Evolutionary conservation across 805 yeast genomes (phyloP).

Genomic region (Zygosaccharomyces pseudorouxii): DNA sequence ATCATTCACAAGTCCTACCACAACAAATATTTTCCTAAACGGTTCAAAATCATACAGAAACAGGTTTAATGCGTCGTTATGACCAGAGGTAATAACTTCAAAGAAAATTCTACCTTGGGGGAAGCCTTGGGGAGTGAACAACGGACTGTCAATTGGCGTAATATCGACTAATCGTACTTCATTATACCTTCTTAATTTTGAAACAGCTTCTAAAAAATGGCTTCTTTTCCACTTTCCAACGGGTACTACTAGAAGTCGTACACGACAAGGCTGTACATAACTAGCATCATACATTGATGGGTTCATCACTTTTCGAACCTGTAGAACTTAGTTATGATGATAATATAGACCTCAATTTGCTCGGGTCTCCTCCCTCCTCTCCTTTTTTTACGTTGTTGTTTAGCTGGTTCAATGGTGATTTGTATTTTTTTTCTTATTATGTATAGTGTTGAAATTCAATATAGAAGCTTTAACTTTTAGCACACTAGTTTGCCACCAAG

Average conservation of each 20-base stretch:
- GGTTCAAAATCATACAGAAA: slow-evolving; percentile 88
- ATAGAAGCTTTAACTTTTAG: neutral
- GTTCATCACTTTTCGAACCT: slow-evolving; percentile 10
- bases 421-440: neutral
- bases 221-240: slow-evolving; percentile 44
- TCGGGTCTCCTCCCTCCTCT: neutral
- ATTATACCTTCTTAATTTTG: slow-evolving; percentile 42
- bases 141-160: slow-evolving; percentile 52
- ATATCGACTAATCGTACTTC: slow-evolving; percentile 76
- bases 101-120: slow-evolving; percentile 73
- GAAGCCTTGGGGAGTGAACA: slow-evolving; percentile 79
- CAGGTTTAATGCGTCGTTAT: slow-evolving; percentile 50
- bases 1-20: slow-evolving; percentile 44
- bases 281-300: slow-evolving; percentile 17
- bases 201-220: slow-evolving; percentile 39
- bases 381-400: neutral
- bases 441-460: neutral
- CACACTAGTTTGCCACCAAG: slow-evolving; percentile 15
- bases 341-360: neutral
- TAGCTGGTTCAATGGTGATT: neutral
- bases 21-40: slow-evolving; percentile 68
- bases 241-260: slow-evolving; percentile 66
- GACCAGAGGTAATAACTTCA: slow-evolving; percentile 42
- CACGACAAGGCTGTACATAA: slow-evolving; percentile 58
- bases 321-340: neutral